Evolutionary conservation across 495 filamentous ascomycete genomes (phyloP), one percentile per base, ranked within the genome.

Genomic region (Tuber indicum): DNA sequence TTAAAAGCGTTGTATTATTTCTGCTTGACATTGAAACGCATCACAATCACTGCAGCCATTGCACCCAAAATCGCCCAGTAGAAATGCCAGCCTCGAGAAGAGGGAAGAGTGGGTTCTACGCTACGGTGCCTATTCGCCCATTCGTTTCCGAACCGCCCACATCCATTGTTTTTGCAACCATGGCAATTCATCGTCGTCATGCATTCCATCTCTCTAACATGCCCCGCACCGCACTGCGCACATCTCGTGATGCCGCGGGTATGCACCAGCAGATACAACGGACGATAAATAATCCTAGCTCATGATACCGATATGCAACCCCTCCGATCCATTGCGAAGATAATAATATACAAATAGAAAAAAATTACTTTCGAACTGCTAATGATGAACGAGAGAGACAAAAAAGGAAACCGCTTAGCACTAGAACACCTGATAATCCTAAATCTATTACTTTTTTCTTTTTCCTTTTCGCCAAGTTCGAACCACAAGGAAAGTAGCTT

Each of bases 261-360:
- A 66, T 66, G 58, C 58, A 66, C 58, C 58, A 66, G 26, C 26
- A 36, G 26, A 36, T 58, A 58, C 52, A n/a, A 9, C 52, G 26
- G 52, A 26, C 10, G 58, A 66, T 36, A 19, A 66, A 66, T 66
- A 66, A 32, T 26, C 58, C 58, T 26, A 66, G 26, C 36, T 8
- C 58, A 36, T 36, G 58, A 66, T 36, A 47, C 45, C 45, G 45
- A 17, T 16, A 19, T 36, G 26, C 58, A 36, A 17, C 26, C 16
- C 26, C 58, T 17, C 58, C 7, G 12, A 36, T 36, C 58, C 26
- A 19, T 26, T 8, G 58, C 26, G 6, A 66, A 66, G 58, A 43
- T 66, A 66, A 66, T 66, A 66, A 36, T 66, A 36, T 19, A 66
- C 58, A 66, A 26, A 66, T 66, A 36, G 32, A 66, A 66, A 58